phyloP scores from a whole-genome alignment of 2,329 filamentous ascomycete genomes.

The Neonectria hederae region DNA sequence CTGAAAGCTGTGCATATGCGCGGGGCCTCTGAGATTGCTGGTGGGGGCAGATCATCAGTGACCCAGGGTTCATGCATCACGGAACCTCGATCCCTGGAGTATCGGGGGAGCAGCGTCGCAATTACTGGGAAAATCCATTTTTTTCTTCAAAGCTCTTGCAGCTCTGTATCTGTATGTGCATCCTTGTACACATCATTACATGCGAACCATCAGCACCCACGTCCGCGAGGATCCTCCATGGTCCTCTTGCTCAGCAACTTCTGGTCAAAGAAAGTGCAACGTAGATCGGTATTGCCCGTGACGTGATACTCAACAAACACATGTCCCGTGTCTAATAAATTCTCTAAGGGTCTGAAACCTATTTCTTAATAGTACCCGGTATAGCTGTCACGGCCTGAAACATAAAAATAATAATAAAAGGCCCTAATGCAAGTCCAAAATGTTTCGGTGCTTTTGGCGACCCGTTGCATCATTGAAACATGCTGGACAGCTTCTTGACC shows the following conservation, averaged over 20 bases:
- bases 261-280: background rate
- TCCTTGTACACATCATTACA: background rate
- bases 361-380: background rate
- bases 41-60: background rate
- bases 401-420: too few relatives aligned
- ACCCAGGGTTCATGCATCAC: background rate
- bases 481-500: slow-evolving; percentile 48
- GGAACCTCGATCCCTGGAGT: background rate
- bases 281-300: background rate
- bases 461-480: slow-evolving; percentile 43
- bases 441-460: background rate
- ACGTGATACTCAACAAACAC: too few relatives aligned
- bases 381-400: slow-evolving; percentile 8
- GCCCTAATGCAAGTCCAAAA: background rate
- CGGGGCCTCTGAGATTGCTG: background rate
- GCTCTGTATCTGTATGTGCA: background rate
- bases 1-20: background rate
- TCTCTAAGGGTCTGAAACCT: background rate
- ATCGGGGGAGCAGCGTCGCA: background rate
- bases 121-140: background rate
- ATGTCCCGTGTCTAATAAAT: too few relatives aligned
- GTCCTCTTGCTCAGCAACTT: background rate
- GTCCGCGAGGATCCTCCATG: background rate
- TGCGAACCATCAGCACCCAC: background rate
- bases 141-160: background rate